A percentile compares a stretch with the other conserved stretches of the same genome.
phyloP scores from a whole-genome alignment of 1,139 yeast species.

The Casaregolazyma suthepensis region DNA sequence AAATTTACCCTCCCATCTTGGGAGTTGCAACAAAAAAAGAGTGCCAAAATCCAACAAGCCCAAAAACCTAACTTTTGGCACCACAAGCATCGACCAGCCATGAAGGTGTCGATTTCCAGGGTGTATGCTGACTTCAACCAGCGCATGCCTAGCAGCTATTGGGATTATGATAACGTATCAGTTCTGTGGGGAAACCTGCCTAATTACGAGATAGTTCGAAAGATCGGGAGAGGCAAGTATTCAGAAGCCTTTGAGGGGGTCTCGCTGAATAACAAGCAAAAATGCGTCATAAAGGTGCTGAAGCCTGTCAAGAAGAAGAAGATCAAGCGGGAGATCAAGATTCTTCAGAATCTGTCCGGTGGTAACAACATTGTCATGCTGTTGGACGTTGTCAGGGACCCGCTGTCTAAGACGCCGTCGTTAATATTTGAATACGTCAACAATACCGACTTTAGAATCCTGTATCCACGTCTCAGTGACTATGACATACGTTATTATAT shows the following conservation, averaged over 20 bases:
- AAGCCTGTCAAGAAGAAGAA: conserved; percentile 97
- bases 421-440: conserved; percentile 86
- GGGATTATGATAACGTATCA: conserved; percentile 71
- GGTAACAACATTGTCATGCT: conserved; percentile 81
- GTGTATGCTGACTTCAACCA: conserved; percentile 85
- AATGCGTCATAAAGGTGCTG: conserved; percentile 80
- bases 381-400: conserved; percentile 85
- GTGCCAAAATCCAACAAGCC: not conserved
- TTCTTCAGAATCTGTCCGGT: conserved; percentile 78
- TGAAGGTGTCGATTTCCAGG: conserved; percentile 57
- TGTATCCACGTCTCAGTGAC: conserved; percentile 86
- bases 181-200: conserved; percentile 59
- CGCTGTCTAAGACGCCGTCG: conserved; percentile 87
- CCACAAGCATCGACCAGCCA: conserved; percentile 4
- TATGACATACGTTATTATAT: conserved; percentile 83
- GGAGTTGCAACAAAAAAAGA: conserved; percentile 6
- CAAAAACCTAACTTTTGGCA: not conserved
- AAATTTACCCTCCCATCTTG: conserved; percentile 1
- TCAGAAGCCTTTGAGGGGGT: conserved; percentile 90
- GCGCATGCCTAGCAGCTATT: conserved; percentile 73
- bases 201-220: conserved; percentile 83
- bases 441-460: conserved; percentile 82
- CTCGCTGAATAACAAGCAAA: conserved; percentile 41
- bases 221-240: conserved; percentile 95
- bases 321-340: conserved; percentile 90